Evolutionary conservation across 352 stramenopile species (phyloP), one percentile per base, ranked within the genome.

Genomic region (Globisporangium cystogenes): DNA sequence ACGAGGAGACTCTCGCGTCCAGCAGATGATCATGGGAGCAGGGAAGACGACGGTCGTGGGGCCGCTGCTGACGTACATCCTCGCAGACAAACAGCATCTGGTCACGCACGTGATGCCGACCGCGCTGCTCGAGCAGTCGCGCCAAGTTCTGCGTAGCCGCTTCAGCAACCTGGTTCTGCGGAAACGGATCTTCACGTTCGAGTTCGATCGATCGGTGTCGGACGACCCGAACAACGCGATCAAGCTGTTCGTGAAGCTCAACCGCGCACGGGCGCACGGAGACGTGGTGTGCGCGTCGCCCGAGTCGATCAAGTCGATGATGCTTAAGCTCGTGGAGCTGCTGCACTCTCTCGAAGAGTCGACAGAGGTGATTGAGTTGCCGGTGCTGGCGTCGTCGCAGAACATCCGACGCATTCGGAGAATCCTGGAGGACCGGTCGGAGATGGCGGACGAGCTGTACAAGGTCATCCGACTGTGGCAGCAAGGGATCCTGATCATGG

Each of bases 1-100:
- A 7, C 68, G 67, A n/a, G 86, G 83, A 14, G 61, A 88, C 39
- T 96, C 87, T 1, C 72, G 82, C 27, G 86, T 96, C 12, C 82
- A 96, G 49, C 89, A 99, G 85, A 99, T 99, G 98, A 99, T 99
- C 72, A 99, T 99, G 98, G 98, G 98, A 23, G 96, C 96, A 4
- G 98, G 98, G 23, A 99, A 99, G 71, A 99, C 98, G 1, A 99
- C 97, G 4, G 98, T 99, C 3, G 96, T 99, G 12, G 97, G 96
- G 7, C 98, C 98, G 37, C 69, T 99, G 33, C 76, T 99, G 59
- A 98, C 97, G 6, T 96, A 99, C 54, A 98, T 99, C 52, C 87
- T 99, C 21, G 76, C 95, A 4, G 93, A 99, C 65, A 96, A 93
- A 35, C 86, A 97, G 53, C 92, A 95, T 46, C 77, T 99, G 26